Evolutionary conservation across 768 basidiomycete species (phyloP), one percentile per base, ranked within the genome.

Genomic region (Collybia nuda): DNA sequence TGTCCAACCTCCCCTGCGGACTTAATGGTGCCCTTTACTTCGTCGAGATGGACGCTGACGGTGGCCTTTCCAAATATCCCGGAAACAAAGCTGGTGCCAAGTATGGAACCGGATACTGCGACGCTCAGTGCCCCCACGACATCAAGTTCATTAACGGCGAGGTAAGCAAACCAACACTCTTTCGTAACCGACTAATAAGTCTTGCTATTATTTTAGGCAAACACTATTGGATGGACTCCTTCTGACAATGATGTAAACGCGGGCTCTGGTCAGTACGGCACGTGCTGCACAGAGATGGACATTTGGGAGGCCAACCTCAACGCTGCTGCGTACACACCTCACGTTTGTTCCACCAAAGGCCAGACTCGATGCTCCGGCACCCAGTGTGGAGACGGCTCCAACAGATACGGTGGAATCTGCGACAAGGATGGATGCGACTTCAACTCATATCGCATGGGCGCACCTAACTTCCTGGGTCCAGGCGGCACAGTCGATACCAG

Each of bases 71-170:
- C 50, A 65, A 70, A 55, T 78, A 66, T 67, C 58, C 78, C 32
- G 66, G 54, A 58, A 83, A 84, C 76, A 78, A 78, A 70, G 80
- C 81, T 9, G 71, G 73, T 15, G 66, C 71, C 41, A 65, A 78
- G 64, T 83, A 76, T 65, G 80, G 81, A 38, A 81, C 80, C 11
- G 82, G 82, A 8, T 84, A 84, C 67, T 82, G 82, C 62, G 82
- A 84, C 64, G 72, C 81, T 12, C 81, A 84, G 66, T 84, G 82
- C 67, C 82, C 81, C 15, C 67, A 69, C 35, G 80, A 81, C 58
- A 70, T 82, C 66, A 82, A 82, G 63, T n/a, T n/a, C n/a, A n/a
- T n/a, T n/a, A n/a, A n/a, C n/a, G n/a, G n/a, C n/a, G n/a, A n/a
- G n/a, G n/a, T 82, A 82, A 65, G 80, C 83, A n/a, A n/a, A n/a